Percentiles rank a stretch among this genome's conserved stretches.
phyloP scores from a whole-genome alignment of 768 basidiomycete species.

The Lactarius hatsudake region DNA sequence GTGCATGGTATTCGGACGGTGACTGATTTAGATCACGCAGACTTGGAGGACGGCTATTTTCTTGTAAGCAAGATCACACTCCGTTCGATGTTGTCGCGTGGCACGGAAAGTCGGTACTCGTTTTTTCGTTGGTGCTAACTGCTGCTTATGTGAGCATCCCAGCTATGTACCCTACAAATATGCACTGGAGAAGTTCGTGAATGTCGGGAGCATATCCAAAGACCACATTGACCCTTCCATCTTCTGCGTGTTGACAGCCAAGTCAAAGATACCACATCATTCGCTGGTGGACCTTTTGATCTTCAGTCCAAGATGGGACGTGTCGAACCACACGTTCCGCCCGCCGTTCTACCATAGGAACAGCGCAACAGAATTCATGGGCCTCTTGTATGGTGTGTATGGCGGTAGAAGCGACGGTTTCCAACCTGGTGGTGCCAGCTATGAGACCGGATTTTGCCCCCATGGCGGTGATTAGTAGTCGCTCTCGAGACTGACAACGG shows the following conservation, averaged over 20 bases:
- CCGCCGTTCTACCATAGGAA: slow-evolving; percentile 72
- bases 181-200: slow-evolving; percentile 58
- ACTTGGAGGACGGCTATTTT: slow-evolving; percentile 53
- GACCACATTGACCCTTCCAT: slow-evolving; percentile 71
- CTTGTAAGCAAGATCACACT: slow-evolving; percentile 57
- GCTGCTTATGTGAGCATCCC: background rate
- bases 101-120: slow-evolving; percentile 55
- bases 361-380: slow-evolving; percentile 61
- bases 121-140: background rate
- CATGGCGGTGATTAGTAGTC: slow-evolving; percentile 49
- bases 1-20: background rate
- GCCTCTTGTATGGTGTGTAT: slow-evolving; percentile 59
- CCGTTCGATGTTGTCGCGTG: slow-evolving; percentile 74
- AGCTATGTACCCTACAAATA: slow-evolving; percentile 71
- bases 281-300: slow-evolving; percentile 64
- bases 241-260: slow-evolving; percentile 66
- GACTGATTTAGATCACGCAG: slow-evolving; percentile 32
- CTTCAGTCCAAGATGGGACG: slow-evolving; percentile 64
- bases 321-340: slow-evolving; percentile 55
- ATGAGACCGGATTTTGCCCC: slow-evolving; percentile 62
- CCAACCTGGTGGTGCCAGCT: slow-evolving; percentile 59
- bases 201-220: slow-evolving; percentile 60
- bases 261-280: slow-evolving; percentile 55
- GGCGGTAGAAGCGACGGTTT: slow-evolving; percentile 63
- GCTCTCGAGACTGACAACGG: background rate